Percentiles rank a stretch among this genome's conserved stretches.
These are phyloP conservation scores for Fusarium penzigii DNA, from an alignment of 2,329 filamentous ascomycete genomes.

Conservation along the genomic window DNA sequence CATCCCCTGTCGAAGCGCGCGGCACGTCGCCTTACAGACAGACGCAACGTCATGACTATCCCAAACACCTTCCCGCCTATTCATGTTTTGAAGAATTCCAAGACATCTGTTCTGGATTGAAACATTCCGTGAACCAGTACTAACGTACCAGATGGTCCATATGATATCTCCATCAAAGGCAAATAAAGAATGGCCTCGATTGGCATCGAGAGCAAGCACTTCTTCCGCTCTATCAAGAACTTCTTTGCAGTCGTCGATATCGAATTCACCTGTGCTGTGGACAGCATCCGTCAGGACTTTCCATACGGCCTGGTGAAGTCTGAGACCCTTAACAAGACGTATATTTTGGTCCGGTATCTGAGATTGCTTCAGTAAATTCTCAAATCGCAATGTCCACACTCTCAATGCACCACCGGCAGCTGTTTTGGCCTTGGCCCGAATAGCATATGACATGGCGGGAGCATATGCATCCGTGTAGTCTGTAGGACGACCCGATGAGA, in stretches of 20 bases:
- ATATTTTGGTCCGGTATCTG: too few relatives aligned
- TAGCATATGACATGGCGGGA: too few relatives aligned
- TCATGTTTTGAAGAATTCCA: constrained; percentile 8
- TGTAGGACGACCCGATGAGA: too few relatives aligned
- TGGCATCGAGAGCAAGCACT: constrained; percentile 2
- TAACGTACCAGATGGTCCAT: constrained; percentile 13
- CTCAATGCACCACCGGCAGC: too few relatives aligned
- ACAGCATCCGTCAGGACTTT: too few relatives aligned
- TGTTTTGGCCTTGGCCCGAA: too few relatives aligned
- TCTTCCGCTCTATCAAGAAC: constrained; percentile 11
- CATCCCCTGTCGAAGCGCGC: too few relatives aligned
- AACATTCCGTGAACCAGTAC: constrained; percentile 8
- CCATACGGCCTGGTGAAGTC: too few relatives aligned
- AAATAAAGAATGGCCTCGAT: constrained; percentile 7
- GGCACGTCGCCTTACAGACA: constrained; percentile 10
- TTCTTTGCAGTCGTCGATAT: background rate
- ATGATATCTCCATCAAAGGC: constrained; percentile 18
- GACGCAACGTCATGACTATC: constrained; percentile 23
- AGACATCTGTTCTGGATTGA: constrained; percentile 10
- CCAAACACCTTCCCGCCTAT: constrained; percentile 24
- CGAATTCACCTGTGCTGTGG: background rate
- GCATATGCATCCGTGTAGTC: too few relatives aligned
- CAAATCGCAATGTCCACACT: too few relatives aligned
- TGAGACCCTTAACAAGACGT: too few relatives aligned
- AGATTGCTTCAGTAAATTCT: too few relatives aligned